Base-by-base conservation (phyloP, 75 land plant species). In the Isoetes taiwanensis region DNA sequence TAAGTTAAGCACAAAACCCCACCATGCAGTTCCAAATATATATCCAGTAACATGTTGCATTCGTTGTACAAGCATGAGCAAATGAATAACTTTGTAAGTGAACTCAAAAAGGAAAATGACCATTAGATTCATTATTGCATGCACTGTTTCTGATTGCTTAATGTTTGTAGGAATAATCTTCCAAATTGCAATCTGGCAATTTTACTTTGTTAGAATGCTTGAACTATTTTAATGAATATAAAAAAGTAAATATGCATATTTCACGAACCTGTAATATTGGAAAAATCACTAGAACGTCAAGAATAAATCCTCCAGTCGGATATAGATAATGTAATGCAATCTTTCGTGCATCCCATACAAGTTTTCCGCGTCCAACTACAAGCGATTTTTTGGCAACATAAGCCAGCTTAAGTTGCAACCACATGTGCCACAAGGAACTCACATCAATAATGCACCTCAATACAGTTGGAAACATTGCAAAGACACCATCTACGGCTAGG, bases 111-210 rank as follows among this genome's bases (percentile, higher is more conserved):
- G 5, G 19, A 46, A 46, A n/a, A n/a, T n/a, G n/a, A n/a, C n/a
- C n/a, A n/a, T n/a, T n/a, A n/a, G n/a, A n/a, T n/a, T n/a, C n/a
- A n/a, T n/a, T n/a, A n/a, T n/a, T n/a, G n/a, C n/a, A n/a, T n/a
- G n/a, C n/a, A n/a, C 73, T 79, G 38, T 71, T 76, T 43, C 58
- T 75, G 37, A 84, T 81, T 58, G n/a, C n/a, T n/a, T n/a, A n/a
- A 93, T 63, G 17, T 59, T 58, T 11, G n/a, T n/a, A n/a, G 95
- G 98, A 19, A 87, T 64, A 0, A 84, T 54, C 29, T 72, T 33
- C 95, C 94, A 93, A 30, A 83, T 68, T 27, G 78, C 67, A 19
- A 65, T 55, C 90, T 84, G 85, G 72, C n/a, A n/a, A n/a, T n/a
- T n/a, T n/a, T n/a, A n/a, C n/a, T n/a, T n/a, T n/a, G n/a, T n/a